phyloP scores from a whole-genome alignment of 148 eudicot species.

The Suaeda aralocaspica region DNA sequence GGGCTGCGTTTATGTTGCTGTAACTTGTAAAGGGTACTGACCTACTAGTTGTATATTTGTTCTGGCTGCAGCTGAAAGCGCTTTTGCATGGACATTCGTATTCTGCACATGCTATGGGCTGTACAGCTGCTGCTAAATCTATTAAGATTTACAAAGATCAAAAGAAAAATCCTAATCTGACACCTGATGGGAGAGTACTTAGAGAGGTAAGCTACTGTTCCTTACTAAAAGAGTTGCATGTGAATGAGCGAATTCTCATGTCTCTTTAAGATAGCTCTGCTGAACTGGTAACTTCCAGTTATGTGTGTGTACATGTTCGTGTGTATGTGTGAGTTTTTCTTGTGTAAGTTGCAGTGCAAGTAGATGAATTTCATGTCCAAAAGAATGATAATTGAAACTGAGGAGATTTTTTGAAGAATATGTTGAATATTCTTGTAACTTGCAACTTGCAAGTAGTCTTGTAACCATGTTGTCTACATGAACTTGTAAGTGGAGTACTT shows the following conservation, averaged over 20 bases:
- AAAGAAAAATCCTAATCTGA: constrained; percentile 57
- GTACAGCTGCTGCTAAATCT: constrained; percentile 76
- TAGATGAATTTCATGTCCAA: no score
- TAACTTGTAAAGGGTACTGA: background rate
- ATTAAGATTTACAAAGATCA: constrained; percentile 80
- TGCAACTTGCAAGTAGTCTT: no score
- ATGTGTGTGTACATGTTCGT: no score
- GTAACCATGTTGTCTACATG: no score
- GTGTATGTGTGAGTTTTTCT: no score
- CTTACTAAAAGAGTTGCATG: background rate
- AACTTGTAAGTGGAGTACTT: no score
- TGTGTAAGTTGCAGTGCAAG: no score
- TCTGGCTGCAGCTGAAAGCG: constrained; percentile 64
- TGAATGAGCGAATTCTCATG: background rate
- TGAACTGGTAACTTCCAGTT: background rate
- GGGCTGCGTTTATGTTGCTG: background rate
- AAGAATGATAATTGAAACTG: no score
- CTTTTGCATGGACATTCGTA: constrained; percentile 94
- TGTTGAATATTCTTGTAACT: no score
- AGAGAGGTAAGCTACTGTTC: constrained; percentile 53
- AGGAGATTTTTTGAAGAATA: no score
- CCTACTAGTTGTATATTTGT: background rate
- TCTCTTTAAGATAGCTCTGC: background rate
- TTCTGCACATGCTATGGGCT: constrained; percentile 93
- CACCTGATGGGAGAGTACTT: constrained; percentile 47